Evolutionary conservation across 1,139 yeast genomes (phyloP), one percentile per base, ranked within the genome.

Genomic region (Candida sp.): DNA sequence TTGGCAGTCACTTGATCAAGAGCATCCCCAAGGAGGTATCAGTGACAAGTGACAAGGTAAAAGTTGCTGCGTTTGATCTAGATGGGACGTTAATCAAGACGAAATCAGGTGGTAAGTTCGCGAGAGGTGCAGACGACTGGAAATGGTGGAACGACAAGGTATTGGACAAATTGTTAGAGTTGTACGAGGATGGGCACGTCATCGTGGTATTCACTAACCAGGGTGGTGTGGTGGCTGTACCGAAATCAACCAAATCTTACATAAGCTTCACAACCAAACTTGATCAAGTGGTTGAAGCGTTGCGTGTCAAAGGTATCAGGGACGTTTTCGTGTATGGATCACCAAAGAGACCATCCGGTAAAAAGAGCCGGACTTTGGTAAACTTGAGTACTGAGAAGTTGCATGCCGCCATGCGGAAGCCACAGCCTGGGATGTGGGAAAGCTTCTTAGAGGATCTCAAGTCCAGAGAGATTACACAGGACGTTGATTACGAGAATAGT

Each of bases 161-260:
- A 3, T 49, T 65, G 0, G 54, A 61, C 5, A 73, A 60, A 47
- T 63, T 83, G 26, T 57, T 59, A 11, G 51, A 62, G 25, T 54
- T 68, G 8, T 48, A 61, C 2, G 56, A 62, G 0, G 57, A 66
- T 5, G 64, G 66, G 3, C 74, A 72, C 55, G 37, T 77, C 1
- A 65, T 91, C 3, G 94, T 86, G 11, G 80, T 94, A 2, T 90
- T 94, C 64, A 84, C 98, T 3, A 94, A 94, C 63, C 99, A 94
- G 63, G 97, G 93, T n/a, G 84, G 81, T 0, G 80, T 85, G 3
- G 66, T 76, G 2, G 78, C 77, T 7, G 63, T 63, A 2, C 57
- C 55, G 8, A 67, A 70, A 11, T 38, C 32, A 9, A 75, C 84
- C 3, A 88, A 86, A 61, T 80, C 90, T n/a, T 84, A 76, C 54